Conservation (phyloP, 192 early-diverging fungal species). For the Coemansia sp. region DNA sequence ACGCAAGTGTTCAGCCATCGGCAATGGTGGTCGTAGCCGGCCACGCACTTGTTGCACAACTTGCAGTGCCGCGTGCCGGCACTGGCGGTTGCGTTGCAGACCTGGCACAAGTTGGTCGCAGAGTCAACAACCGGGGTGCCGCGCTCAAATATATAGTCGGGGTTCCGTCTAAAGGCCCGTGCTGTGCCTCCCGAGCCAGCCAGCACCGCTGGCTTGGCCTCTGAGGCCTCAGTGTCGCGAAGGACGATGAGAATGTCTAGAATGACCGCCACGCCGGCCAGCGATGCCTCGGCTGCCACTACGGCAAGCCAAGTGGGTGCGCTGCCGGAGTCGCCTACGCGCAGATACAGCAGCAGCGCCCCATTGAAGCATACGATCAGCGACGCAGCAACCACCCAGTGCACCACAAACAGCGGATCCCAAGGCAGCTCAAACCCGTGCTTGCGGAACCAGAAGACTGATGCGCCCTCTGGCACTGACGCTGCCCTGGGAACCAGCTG, state of each 20-base stretch:
- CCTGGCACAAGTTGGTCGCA: constrained; percentile 25
- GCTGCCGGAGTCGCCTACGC: constrained; percentile 3
- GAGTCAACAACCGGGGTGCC: constrained; percentile 46
- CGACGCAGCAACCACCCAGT: constrained; percentile 32
- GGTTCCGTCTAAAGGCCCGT: constrained; percentile 16
- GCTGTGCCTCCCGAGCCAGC: background rate
- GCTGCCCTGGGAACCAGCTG: constrained; percentile 25
- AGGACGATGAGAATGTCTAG: constrained; percentile 20
- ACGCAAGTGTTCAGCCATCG: constrained; percentile 53
- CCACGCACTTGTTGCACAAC: constrained; percentile 54
- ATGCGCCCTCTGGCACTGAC: constrained; percentile 40
- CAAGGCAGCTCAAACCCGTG: constrained; percentile 52
- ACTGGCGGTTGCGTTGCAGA: constrained; percentile 22
- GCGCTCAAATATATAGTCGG: constrained; percentile 33
- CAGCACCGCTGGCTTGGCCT: constrained; percentile 7
- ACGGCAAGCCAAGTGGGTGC: constrained; percentile 13
- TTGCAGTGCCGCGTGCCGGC: constrained; percentile 49
- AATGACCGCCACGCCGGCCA: constrained; percentile 17
- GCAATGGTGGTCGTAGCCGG: constrained; percentile 56
- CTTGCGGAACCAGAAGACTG: constrained; percentile 43
- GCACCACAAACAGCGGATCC: constrained; percentile 48
- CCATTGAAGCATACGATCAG: constrained; percentile 14
- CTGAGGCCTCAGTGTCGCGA: constrained; percentile 36
- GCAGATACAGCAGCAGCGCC: constrained; percentile 29
- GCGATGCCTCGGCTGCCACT: constrained; percentile 9